Evolutionary conservation across 306 rosid genomes (phyloP).

Genomic region (Crotalaria pallida): DNA sequence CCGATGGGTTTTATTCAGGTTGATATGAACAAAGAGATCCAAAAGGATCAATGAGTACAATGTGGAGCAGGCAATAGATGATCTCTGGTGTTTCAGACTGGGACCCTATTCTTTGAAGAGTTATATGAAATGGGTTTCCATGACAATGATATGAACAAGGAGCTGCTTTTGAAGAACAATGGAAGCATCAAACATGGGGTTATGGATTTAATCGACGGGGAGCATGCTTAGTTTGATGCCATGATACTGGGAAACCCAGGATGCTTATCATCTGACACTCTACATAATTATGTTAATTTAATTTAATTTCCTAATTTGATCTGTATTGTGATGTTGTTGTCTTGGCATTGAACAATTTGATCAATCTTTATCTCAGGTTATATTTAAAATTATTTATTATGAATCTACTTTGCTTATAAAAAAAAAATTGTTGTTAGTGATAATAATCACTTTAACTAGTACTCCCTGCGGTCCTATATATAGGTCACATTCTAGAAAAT

Average conservation of each 20-base stretch:
- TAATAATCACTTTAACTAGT: too few relatives aligned
- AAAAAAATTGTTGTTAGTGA: too few relatives aligned
- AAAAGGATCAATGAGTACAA: conserved; percentile 62
- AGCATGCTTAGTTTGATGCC: conserved; percentile 27
- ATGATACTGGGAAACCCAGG: not conserved
- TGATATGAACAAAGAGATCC: conserved; percentile 69
- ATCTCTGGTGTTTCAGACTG: conserved; percentile 67
- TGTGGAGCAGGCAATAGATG: conserved; percentile 65
- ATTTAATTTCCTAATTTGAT: not conserved
- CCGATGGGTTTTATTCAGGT: conserved; percentile 78
- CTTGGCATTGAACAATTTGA: conserved; percentile 7
- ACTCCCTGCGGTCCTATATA: too few relatives aligned
- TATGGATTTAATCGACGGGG: conserved; percentile 70
- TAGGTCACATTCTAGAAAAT: too few relatives aligned
- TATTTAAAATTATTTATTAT: not conserved
- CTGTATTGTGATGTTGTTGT: conserved; percentile 11
- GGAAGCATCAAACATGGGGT: conserved; percentile 91
- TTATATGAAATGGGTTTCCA: conserved; percentile 76
- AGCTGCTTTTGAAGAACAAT: conserved; percentile 71
- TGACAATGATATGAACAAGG: conserved; percentile 62
- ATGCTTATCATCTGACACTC: not conserved
- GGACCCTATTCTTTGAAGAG: conserved; percentile 87
- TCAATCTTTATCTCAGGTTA: conserved; percentile 6
- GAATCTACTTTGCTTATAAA: not conserved
- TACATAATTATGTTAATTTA: not conserved